Base-by-base conservation (phyloP, 1,284 basidiomycete species). In the Ustilago esculenta region DNA sequence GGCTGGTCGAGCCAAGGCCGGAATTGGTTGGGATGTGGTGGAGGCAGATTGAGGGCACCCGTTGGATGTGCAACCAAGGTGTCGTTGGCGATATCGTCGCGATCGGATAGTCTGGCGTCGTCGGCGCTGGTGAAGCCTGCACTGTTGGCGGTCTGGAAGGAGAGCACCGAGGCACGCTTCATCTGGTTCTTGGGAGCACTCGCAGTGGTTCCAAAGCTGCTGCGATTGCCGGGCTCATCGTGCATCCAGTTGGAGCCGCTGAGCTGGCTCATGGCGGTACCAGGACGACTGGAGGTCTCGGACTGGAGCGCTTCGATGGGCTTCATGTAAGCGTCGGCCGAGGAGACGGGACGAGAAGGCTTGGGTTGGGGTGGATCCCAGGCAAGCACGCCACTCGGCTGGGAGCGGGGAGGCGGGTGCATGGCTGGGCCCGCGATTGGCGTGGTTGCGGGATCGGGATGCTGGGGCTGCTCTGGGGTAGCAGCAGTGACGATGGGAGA, bases 61-160 rank as follows among this genome's bases (percentile, higher is more conserved):
- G 41, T 3, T 1, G 41, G 10, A 32, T 29, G 7, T n/a, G 35
- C 30, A 32, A 35, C 25, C 9, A 40, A 18, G 0, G 40, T 39
- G 11, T 51, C 25, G 12, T 63, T 47, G 11, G 50, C 44, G 29
- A 48, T 43, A 33, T 65, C 27, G 9, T 60, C 59, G 32, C 53
- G 47, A 15, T 65, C 63, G 11, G 55, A 66, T 4, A 39, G 27
- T 32, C 54, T 45, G 10, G 42, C 72, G 14, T 70, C 67, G n/a
- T 71, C 67, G 43, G 50, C 72, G 41, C 67, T 67, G 18, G 58
- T 64, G 50, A 73, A 67, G 39, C 63, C 68, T 24, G 72, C 76
- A 41, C 69, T 73, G 37, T 75, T 58, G n/a, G 76, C 76, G 2
- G 76, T 79, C 58, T 79, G 75, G 39, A 79, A 79, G 2, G 75